Base-by-base conservation (phyloP, 192 early-diverging fungal genomes). In the Podila verticillata region DNA sequence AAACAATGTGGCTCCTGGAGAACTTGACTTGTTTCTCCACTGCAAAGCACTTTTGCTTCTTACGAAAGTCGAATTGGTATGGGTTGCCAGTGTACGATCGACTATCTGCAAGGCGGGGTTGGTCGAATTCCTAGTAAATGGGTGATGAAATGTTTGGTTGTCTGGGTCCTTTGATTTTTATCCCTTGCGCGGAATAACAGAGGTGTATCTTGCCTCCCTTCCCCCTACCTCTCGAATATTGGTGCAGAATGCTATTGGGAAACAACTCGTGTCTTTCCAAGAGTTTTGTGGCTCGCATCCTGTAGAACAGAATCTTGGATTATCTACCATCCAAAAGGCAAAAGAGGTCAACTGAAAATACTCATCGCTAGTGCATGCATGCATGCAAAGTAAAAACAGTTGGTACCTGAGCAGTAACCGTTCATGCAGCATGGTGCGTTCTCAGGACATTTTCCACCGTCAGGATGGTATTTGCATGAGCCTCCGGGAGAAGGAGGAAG, bases 361-460 rank as follows among this genome's bases (percentile, higher is more conserved):
- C 20, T 22, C 22, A 28, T 8, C 29, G 29, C 9, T 48, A n/a
- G n/a, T 32, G 12, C 10, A 9, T 5, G n/a, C n/a, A 15, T 61
- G 24, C 47, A 28, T n/a, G 28, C 13, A 19, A 8, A n/a, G n/a
- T 47, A 4, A 15, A 44, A 15, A 44, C 39, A n/a, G n/a, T n/a
- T 17, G 17, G 15, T 61, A 78, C 75, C 75, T 26, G 75, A 78
- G 28, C 75, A 78, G 28, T 78, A 78, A 12, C 68, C 68, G 34
- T 70, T 71, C 4, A 66, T 56, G 35, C 68, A 78, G 32, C 75
- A 78, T 8, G 74, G 74, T 0, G 74, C 66, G 34, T 70, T 15
- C 24, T 75, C 66, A n/a, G 74, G 74, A 48, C 74, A 75, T 51
- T 44, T 70, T 17, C 75, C 75, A 10, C 75, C 75, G 36, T 64